These are phyloP conservation scores for Cyclotella cryptica DNA, from an alignment of 108 stramenopile genomes.

Conservation along the genomic window DNA sequence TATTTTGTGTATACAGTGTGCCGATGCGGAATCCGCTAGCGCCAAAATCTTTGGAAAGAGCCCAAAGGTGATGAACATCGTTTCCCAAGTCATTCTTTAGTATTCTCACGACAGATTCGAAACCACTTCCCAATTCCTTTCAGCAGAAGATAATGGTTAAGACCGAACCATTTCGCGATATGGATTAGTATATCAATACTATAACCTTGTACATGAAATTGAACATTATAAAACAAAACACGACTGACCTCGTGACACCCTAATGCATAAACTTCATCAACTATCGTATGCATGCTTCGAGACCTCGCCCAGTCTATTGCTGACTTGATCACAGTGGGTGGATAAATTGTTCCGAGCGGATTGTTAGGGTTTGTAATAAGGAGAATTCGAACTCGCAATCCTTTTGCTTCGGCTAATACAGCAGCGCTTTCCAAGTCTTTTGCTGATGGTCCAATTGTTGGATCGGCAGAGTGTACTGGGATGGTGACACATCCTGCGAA, in stretches of 20 bases:
- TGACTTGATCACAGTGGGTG: slow-evolving; percentile 55
- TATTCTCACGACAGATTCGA: slow-evolving; percentile 71
- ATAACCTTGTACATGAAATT: background rate
- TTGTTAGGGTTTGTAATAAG: slow-evolving; percentile 93
- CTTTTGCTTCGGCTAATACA: slow-evolving; percentile 51
- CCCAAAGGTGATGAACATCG: slow-evolving; percentile 91
- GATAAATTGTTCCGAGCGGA: slow-evolving; percentile 87
- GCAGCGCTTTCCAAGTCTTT: slow-evolving; percentile 76
- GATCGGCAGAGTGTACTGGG: slow-evolving; percentile 64
- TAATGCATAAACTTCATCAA: slow-evolving; percentile 92
- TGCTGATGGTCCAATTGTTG: slow-evolving; percentile 68
- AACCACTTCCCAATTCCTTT: slow-evolving; percentile 35
- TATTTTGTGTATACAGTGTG: slow-evolving; percentile 86
- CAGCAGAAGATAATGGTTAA: slow-evolving; percentile 3
- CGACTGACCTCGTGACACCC: slow-evolving; percentile 51
- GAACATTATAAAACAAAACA: background rate
- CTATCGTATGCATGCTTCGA: slow-evolving; percentile 76
- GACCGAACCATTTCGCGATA: background rate
- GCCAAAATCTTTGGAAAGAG: slow-evolving; percentile 93
- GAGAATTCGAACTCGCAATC: slow-evolving; percentile 73
- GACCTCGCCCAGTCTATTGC: slow-evolving; percentile 78
- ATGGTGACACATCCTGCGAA: slow-evolving; percentile 74
- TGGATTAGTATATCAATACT: background rate
- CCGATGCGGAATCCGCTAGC: slow-evolving; percentile 89
- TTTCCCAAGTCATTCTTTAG: slow-evolving; percentile 76